Evolutionary conservation across 2,329 filamentous ascomycete species (phyloP).

Genomic region (Cladosporium sp.): DNA sequence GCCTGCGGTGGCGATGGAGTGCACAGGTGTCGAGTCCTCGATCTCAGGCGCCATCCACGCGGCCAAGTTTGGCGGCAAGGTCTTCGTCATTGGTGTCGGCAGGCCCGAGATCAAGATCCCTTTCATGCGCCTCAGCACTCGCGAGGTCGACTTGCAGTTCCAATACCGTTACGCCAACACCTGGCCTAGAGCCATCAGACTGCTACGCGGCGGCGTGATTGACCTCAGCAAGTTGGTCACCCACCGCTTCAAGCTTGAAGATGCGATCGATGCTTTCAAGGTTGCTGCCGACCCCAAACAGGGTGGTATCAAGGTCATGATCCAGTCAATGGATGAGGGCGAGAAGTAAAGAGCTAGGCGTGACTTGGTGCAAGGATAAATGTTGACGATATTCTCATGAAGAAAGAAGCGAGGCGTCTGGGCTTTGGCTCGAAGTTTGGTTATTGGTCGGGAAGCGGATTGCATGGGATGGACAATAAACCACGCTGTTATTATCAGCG

Average conservation of each 20-base stretch:
- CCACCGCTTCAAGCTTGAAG: conserved; percentile 79
- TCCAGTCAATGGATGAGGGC: conserved; percentile 59
- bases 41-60: conserved; percentile 83
- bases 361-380: not conserved
- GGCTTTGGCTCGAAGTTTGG: not conserved
- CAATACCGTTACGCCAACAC: conserved; percentile 97
- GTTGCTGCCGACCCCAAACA: conserved; percentile 83
- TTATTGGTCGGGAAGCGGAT: not conserved
- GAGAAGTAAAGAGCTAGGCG: conserved; percentile 22
- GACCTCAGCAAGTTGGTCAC: conserved; percentile 80
- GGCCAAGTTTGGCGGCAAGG: conserved; percentile 91
- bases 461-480: not conserved
- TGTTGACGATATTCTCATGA: not conserved
- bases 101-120: conserved; percentile 94
- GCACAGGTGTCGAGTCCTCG: conserved; percentile 89
- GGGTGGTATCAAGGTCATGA: conserved; percentile 96
- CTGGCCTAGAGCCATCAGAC: conserved; percentile 87
- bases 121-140: conserved; percentile 87
- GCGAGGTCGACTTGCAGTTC: conserved; percentile 92
- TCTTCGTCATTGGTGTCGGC: conserved; percentile 93
- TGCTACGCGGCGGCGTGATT: conserved; percentile 80
- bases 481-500: not conserved
- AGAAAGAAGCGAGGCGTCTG: not conserved
- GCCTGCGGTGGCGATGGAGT: conserved; percentile 80
- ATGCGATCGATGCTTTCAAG: conserved; percentile 84